Percentiles rank a stretch among this genome's conserved stretches.
Evolutionary conservation across 768 basidiomycete species (phyloP).

Genomic region (Tylopilus sp.): DNA sequence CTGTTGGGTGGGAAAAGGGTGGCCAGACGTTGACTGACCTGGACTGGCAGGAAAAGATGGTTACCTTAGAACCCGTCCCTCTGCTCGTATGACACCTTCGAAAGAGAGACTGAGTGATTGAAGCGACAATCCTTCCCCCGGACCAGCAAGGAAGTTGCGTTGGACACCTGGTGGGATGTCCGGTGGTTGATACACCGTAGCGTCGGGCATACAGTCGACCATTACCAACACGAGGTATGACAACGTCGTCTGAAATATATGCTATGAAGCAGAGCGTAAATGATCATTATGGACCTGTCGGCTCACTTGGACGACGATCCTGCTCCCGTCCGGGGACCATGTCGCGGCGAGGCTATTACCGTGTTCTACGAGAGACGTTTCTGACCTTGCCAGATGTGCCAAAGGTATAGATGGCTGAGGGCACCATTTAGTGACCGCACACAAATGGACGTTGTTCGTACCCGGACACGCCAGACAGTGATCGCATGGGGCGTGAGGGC

Average conservation of each 20-base stretch:
- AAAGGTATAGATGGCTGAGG: slow-evolving; percentile 66
- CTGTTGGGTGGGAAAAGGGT: slow-evolving; percentile 35
- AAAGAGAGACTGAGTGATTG: slow-evolving; percentile 68
- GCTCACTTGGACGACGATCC: slow-evolving; percentile 77
- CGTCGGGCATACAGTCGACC: slow-evolving; percentile 55
- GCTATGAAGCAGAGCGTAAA: background rate
- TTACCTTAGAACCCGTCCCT: slow-evolving; percentile 72
- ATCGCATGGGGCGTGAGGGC: slow-evolving; percentile 68
- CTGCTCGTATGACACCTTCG: slow-evolving; percentile 78
- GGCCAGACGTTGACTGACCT: slow-evolving; percentile 1
- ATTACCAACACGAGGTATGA: slow-evolving; percentile 77
- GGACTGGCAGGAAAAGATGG: slow-evolving; percentile 2
- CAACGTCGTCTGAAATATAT: slow-evolving; percentile 58
- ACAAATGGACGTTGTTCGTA: slow-evolving; percentile 34
- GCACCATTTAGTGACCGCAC: background rate
- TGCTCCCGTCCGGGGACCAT: slow-evolving; percentile 82
- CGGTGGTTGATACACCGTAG: slow-evolving; percentile 53
- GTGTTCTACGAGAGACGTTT: slow-evolving; percentile 74
- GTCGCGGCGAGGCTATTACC: slow-evolving; percentile 72
- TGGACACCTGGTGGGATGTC: slow-evolving; percentile 47
- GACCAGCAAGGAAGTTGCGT: slow-evolving; percentile 69
- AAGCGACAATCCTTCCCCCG: slow-evolving; percentile 74
- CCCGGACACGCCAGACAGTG: slow-evolving; percentile 80
- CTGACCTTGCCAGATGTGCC: slow-evolving; percentile 72
- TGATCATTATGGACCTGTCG: background rate